These are phyloP conservation scores for Cadophora sp. DNA, from an alignment of 2,329 filamentous ascomycete genomes.

Conservation along the genomic window DNA sequence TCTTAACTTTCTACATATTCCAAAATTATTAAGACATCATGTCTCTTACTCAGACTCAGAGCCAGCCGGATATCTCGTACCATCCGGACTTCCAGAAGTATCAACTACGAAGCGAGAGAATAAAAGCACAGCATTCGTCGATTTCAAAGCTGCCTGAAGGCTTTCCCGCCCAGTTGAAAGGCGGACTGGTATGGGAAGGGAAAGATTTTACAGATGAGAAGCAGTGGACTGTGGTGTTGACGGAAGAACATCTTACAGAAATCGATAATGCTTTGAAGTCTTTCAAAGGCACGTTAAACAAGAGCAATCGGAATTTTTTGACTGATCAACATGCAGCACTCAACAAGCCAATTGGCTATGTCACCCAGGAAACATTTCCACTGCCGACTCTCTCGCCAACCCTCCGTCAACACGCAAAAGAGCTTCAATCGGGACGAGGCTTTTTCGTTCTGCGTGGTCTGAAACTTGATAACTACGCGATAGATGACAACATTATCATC, in stretches of 20 bases:
- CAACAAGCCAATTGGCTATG: slow-evolving; percentile 45
- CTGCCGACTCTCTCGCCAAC: slow-evolving; percentile 45
- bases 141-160: slow-evolving; percentile 53
- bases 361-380: slow-evolving; percentile 53
- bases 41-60: slow-evolving; percentile 15
- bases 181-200: slow-evolving; percentile 64
- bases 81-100: slow-evolving; percentile 61
- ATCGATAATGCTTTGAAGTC: slow-evolving; percentile 50
- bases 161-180: slow-evolving; percentile 56
- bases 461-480: slow-evolving; percentile 45
- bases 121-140: slow-evolving; percentile 50
- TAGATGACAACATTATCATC: slow-evolving; percentile 49
- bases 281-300: slow-evolving; percentile 45
- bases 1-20: neutral
- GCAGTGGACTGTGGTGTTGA: slow-evolving; percentile 61
- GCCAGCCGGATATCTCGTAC: slow-evolving; percentile 65
- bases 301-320: neutral
- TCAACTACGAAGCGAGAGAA: slow-evolving; percentile 54
- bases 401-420: slow-evolving; percentile 45
- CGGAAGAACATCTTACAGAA: slow-evolving; percentile 54
- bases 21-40: neutral
- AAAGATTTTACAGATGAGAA: slow-evolving; percentile 53
- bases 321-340: slow-evolving; percentile 18
- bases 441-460: slow-evolving; percentile 53
- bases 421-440: slow-evolving; percentile 50